Base-by-base conservation (phyloP, 805 yeast genomes). In the Monosporozyma unispora region DNA sequence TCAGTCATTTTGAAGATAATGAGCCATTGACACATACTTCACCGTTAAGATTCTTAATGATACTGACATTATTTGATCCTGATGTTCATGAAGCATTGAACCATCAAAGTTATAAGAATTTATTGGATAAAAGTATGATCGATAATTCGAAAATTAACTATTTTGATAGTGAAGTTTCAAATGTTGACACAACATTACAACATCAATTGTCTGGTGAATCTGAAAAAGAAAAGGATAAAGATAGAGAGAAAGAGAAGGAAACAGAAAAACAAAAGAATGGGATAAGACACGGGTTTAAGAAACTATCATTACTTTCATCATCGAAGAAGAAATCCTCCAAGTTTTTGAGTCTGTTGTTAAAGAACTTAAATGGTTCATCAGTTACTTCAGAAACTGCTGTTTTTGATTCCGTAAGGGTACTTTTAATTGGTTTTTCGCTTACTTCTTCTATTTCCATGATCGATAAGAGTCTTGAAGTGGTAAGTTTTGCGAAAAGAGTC, bases 21-120 rank as follows among this genome's bases (percentile, higher is more conserved):
- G 69, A 65, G 46, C 58, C 61, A 2, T 42, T 60, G 38, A 57
- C 64, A 1, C 62, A 62, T 45, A 55, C 63, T 3, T 52, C 63
- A 3, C 59, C 60, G 3, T 46, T 65, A 22, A 54, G 59, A 25
- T 64, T 65, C 46, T 48, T 62, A 33, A 50, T 55, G 7, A 54
- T 58, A 2, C 48, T 65, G 46, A 45, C 57, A 10, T 44, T 65
- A 52, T 52, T 65, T 16, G 67, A 61, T 47, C 52, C 59, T 1
- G 63, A 58, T 5, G 56, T 56, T 1, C 60, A 61, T 43, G 43
- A 48, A 11, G 65, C 60, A 28, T 22, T 63, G 21, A 62, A 61
- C 49, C 14, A 47, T 10, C 54, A 53, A 11, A 47, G 55, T n/a
- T 61, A 59, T 49, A 59, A 54, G 44, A 48, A 57, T 47, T 48